phyloP scores from a whole-genome alignment of 192 early-diverging fungal species.

The Paraglomus occultum region DNA sequence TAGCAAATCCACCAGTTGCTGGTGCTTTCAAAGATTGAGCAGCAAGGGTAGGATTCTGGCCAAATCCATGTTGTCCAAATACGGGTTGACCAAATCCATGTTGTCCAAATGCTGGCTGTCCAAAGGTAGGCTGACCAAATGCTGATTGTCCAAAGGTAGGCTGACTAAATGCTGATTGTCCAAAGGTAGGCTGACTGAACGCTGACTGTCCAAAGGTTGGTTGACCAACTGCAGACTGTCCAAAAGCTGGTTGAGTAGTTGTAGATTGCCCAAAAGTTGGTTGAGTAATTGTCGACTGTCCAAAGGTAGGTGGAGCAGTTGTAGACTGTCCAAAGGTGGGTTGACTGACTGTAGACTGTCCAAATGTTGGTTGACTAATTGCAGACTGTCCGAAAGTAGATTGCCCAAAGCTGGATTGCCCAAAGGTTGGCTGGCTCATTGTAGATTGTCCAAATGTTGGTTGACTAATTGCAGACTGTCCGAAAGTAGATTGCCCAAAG shows the following conservation, averaged over 20 bases:
- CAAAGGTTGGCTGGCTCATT: not conserved
- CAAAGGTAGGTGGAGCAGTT: not conserved
- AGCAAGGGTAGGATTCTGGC: not conserved
- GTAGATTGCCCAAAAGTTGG: not conserved
- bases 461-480: not conserved
- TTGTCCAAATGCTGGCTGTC: conserved; percentile 1
- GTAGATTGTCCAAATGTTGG: not conserved
- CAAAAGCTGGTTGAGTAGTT: not conserved
- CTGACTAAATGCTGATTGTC: not conserved
- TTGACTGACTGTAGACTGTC: not conserved
- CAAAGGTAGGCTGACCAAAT: not conserved
- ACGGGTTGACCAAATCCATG: not conserved
- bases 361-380: not conserved
- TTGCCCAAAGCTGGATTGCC: conserved; percentile 2
- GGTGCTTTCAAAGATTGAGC: not conserved
- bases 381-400: not conserved
- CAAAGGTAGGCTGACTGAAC: not conserved
- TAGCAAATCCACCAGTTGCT: conserved; percentile 1
- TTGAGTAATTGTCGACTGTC: not conserved
- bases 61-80: not conserved
- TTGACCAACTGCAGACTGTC: not conserved
- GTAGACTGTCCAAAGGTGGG: not conserved
- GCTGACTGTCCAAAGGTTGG: not conserved
- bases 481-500: not conserved
- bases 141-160: not conserved